These are phyloP conservation scores for Groenewaldozyma salmanticensis DNA, from an alignment of 805 yeast genomes.

Conservation along the genomic window DNA sequence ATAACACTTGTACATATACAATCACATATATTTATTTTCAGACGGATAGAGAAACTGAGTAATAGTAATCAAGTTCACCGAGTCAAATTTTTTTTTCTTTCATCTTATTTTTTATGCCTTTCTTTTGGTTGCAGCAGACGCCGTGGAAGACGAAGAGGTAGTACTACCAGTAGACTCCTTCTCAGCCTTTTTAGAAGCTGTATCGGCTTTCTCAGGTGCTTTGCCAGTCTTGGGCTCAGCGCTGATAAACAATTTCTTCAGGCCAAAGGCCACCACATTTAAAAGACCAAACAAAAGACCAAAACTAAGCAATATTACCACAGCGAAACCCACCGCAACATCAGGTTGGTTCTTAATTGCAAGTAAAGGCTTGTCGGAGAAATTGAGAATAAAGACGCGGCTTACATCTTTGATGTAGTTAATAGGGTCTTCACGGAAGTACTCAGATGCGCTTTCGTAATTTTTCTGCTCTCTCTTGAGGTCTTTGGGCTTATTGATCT, in stretches of 20 bases:
- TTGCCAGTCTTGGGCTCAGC: background rate
- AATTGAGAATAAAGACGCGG: conserved; percentile 22
- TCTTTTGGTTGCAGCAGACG: no score
- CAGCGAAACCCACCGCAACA: conserved; percentile 20
- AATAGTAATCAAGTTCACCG: no score
- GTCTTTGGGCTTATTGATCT: conserved; percentile 15
- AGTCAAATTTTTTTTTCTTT: no score
- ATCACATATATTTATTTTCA: no score
- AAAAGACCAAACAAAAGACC: conserved; percentile 7
- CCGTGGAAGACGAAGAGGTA: conserved; percentile 11
- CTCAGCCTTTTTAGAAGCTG: background rate
- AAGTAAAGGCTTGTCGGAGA: conserved; percentile 23
- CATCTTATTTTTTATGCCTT: no score
- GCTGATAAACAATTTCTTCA: no score
- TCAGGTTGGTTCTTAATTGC: conserved; percentile 30
- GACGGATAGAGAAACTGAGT: no score
- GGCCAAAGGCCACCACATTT: conserved; percentile 1
- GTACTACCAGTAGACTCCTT: conserved; percentile 10
- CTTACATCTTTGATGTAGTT: conserved; percentile 21
- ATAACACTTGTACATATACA: no score
- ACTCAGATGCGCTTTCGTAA: conserved; percentile 19
- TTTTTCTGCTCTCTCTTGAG: conserved; percentile 10
- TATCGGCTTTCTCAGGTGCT: background rate
- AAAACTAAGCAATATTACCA: conserved; percentile 3
- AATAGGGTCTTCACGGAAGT: conserved; percentile 27